Evolutionary conservation across 768 basidiomycete genomes (phyloP), one percentile per base, ranked within the genome.

Genomic region (Rhizopogon salebrosus): DNA sequence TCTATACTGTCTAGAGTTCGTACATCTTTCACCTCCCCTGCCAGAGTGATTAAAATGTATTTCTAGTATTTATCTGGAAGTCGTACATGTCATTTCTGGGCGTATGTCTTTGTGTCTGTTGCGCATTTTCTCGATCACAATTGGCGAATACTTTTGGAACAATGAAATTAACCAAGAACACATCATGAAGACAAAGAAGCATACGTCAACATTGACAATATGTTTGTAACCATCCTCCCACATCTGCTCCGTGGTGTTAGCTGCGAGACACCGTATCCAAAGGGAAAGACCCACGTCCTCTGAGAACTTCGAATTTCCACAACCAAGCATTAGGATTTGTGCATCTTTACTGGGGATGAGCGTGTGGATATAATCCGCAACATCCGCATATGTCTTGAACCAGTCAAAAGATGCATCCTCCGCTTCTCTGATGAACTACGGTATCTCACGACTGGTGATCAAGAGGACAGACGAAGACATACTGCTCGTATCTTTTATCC

Each of bases 21-120:
- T 37, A 93, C 81, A 56, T 94, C 92, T 86, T 90, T 92, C 67
- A 87, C 87, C 51, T 80, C 74, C 91, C 91, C 89, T 92, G 48
- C 11, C 41, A 48, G 36, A 13, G 34, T n/a, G 49, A 31, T 41
- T 31, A 22, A 38, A 22, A n/a, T 9, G 1, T 14, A 4, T 36
- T 48, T 31, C 14, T 35, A 22, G 1, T 41, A 48, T 49, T 41
- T 34, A 10, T 22, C 23, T 35, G 23, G 6, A 24, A 31, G 40
- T 7, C n/a, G 36, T 61, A 87, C 88, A 93, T 63, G 80, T 74
- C 88, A 94, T 89, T 53, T 80, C 79, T 3, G 84, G 81, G 41
- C 85, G 74, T 26, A 53, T 37, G 6, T 59, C 62, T 20, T 64
- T 64, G 59, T 89, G 82, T 49, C 77, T 77, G 42, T 65, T 65